phyloP scores from a whole-genome alignment of 1,139 yeast species.

The Saccharomycopsis hybrid region DNA sequence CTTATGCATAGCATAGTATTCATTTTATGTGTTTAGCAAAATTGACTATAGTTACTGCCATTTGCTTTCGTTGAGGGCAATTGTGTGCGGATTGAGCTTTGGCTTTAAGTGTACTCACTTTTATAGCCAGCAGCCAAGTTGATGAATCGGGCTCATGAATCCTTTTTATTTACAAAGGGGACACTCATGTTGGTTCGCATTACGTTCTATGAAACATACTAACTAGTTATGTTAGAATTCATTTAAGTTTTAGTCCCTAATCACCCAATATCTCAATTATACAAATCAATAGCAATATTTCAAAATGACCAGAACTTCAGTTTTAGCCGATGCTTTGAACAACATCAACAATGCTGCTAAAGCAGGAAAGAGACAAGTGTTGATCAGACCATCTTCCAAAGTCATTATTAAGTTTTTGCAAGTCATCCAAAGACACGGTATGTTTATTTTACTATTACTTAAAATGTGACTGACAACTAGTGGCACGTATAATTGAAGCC shows the following conservation, averaged over 20 bases:
- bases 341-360: constrained; percentile 99
- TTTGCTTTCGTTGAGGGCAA: too few relatives aligned
- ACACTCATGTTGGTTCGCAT: constrained; percentile 21
- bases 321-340: constrained; percentile 97
- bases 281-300: background rate
- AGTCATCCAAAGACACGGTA: constrained; percentile 93
- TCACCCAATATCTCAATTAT: background rate
- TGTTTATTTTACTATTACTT: background rate
- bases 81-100: too few relatives aligned
- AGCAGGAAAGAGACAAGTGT: constrained; percentile 98
- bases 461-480: background rate
- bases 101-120: too few relatives aligned
- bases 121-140: too few relatives aligned
- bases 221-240: constrained; percentile 2
- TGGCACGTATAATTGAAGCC: too few relatives aligned
- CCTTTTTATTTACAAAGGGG: constrained; percentile 11
- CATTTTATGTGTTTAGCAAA: too few relatives aligned
- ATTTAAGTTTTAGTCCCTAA: background rate
- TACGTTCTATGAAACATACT: background rate
- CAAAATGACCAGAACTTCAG: constrained; percentile 96
- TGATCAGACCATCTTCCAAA: constrained; percentile 98
- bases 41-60: too few relatives aligned
- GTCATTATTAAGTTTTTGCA: constrained; percentile 94
- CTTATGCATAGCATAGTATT: too few relatives aligned
- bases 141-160: constrained; percentile 20